Evolutionary conservation across 495 filamentous ascomycete species (phyloP), one percentile per base, ranked within the genome.

Genomic region (Penicillium flavigenum): DNA sequence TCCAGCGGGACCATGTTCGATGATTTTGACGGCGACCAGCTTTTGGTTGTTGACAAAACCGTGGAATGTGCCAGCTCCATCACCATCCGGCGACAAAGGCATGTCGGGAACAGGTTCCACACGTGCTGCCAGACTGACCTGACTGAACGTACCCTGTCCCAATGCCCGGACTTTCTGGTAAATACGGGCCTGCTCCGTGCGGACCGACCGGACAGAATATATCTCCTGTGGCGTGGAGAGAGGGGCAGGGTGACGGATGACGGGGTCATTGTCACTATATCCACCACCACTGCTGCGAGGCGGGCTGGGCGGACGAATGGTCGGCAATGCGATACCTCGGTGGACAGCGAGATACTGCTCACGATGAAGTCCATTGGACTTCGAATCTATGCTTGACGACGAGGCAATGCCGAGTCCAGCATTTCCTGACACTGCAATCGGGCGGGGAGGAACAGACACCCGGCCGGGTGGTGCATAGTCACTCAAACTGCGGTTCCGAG

Each of bases 101-200:
- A 58, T 59, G n/a, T 57, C 59, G 2, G 44, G 43, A 16, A 51
- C 8, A 41, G 56, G 64, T 60, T 65, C 79, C 66, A 75, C 83
- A 67, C 81, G 79, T 5, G 90, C 96, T 4, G 92, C 93, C 10
- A 98, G 79, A 67, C 92, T 85, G 27, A 98, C 94, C 61, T 89
- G 89, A 72, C 92, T 96, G 71, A 98, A 98, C 2, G 94, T 96
- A 14, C 94, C 94, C 57, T 96, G 90, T 9, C 94, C 94, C 10
- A 98, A 79, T 62, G 87, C 75, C 51, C 86, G 87, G 24, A 98
- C 69, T 32, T 87, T 88, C 61, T 88, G 80, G 83, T 90, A 98
- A 60, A 73, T 67, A 11, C 76, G 68, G 12, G 70, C 67, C 42
- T 79, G 76, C 41, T 79, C 68, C 1, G 75, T 77, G 24, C 75